These are phyloP conservation scores for Dryadomyces quercivorus DNA, from an alignment of 2,329 filamentous ascomycete genomes.

Conservation along the genomic window DNA sequence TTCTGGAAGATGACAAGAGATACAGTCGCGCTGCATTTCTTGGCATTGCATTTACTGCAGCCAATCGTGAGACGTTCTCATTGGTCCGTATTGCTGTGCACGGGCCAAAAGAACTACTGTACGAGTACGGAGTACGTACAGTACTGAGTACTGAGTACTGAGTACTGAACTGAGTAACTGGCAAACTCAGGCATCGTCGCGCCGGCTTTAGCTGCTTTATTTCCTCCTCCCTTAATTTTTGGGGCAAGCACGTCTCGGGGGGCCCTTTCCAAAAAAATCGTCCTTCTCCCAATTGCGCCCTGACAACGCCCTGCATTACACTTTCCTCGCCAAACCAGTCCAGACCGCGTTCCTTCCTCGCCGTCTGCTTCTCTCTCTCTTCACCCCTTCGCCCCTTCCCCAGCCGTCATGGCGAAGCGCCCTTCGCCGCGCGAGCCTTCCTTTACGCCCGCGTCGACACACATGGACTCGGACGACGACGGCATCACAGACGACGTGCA, in stretches of 20 bases:
- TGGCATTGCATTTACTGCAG: too few relatives aligned
- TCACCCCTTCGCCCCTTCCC: background rate
- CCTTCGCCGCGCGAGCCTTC: slow-evolving; percentile 29
- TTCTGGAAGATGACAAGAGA: too few relatives aligned
- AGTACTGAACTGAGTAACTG: too few relatives aligned
- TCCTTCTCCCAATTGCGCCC: background rate
- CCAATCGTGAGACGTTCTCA: too few relatives aligned
- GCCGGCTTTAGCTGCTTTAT: background rate
- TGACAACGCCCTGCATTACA: background rate
- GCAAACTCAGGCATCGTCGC: background rate
- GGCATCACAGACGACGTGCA: slow-evolving; percentile 28
- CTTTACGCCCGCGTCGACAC: slow-evolving; percentile 33
- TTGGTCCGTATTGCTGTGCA: too few relatives aligned
- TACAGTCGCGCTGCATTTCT: too few relatives aligned
- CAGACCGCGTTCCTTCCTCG: background rate
- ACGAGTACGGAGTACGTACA: too few relatives aligned
- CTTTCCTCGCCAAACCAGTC: background rate
- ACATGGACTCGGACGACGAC: slow-evolving; percentile 35
- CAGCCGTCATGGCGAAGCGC: slow-evolving; percentile 12
- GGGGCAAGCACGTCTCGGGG: too few relatives aligned
- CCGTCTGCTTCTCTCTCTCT: background rate
- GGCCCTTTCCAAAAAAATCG: background rate
- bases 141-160: too few relatives aligned
- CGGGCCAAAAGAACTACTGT: too few relatives aligned
- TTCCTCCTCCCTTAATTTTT: too few relatives aligned